Evolutionary conservation across 345 rosid genomes (phyloP), one percentile per base, ranked within the genome.

Genomic region (Hypericum perforatum): DNA sequence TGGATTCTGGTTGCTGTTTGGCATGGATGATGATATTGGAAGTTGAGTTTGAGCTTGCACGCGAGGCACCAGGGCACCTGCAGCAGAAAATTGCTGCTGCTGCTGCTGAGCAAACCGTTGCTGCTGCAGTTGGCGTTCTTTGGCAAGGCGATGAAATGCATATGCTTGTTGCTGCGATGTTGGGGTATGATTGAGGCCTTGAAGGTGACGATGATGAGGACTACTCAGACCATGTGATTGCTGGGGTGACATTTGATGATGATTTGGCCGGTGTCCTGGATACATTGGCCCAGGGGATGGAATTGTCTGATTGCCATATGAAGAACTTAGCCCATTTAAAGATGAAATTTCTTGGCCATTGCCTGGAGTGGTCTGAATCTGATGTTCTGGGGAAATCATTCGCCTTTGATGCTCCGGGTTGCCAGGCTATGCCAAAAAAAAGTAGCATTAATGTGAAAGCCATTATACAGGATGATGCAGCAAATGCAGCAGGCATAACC

Each of bases 301-400:
- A 38, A 82, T 70, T 29, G 87, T 73, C 80, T 77, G 94, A 69
- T 77, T 85, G 50, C 91, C 70, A 65, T 83, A 84, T 47, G 79
- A 73, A 68, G 94, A 65, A 67, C 78, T 83, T 69, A 85, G 41
- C 42, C 82, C 84, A 70, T 73, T 78, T 62, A 82, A 84, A 66
- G 82, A 78, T 53, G 89, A 74, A 72, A 75, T 61, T 58, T 81
- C 90, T 53, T 72, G 90, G 63, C 65, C 61, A 63, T 59, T 84
- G 53, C 84, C 91, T 68, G 84, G 97, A 46, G 82, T 61, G 59
- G 70, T 80, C 76, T 83, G 96, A 81, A 82, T 75, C 65, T 76
- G 78, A 64, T 76, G 84, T 66, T 88, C 89, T 32, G 78, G 76
- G 56, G 63, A 64, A 66, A 71, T 67, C 67, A 72, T 66, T 72